Conservation (phyloP, 2,329 filamentous ascomycete species). For the Diplodia corticola region DNA sequence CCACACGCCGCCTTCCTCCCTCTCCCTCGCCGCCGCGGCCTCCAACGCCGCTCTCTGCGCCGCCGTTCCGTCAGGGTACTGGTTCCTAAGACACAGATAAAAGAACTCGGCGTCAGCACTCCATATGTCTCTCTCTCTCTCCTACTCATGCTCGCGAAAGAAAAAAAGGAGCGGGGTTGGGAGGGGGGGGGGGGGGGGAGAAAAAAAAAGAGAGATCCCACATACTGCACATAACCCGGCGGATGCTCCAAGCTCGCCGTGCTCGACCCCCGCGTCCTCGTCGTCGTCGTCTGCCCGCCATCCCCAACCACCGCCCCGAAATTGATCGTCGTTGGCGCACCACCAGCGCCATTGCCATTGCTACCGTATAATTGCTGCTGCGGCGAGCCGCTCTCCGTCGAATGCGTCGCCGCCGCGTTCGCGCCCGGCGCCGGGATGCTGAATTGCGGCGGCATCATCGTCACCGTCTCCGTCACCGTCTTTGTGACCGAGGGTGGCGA, state of each 20-base stretch:
- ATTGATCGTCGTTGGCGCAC: constrained; percentile 42
- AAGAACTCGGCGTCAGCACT: background rate
- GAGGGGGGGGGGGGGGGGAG: too few species aligned
- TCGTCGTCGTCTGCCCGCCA: too few species aligned
- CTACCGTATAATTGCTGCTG: too few species aligned
- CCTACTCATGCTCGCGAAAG: background rate
- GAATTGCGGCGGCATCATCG: constrained; percentile 41
- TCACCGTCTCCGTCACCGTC: constrained; percentile 38
- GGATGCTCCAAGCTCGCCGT: constrained; percentile 42
- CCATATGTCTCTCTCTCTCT: too few species aligned
- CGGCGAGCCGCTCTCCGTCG: constrained; percentile 31
- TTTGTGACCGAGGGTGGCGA: too few species aligned
- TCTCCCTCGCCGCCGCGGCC: constrained; percentile 28
- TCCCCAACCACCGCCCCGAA: constrained; percentile 36
- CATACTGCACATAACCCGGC: constrained; percentile 48
- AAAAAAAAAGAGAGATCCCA: background rate
- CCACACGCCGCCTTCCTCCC: constrained; percentile 30
- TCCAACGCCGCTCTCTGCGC: constrained; percentile 32
- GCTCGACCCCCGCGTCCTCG: constrained; percentile 24
- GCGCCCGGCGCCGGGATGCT: constrained; percentile 40
- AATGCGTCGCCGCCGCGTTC: constrained; percentile 33
- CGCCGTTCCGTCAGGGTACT: constrained; percentile 41
- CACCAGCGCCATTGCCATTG: too few species aligned
- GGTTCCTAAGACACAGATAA: constrained; percentile 30
- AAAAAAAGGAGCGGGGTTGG: background rate